Percentiles rank a stretch among this genome's conserved stretches.
Evolutionary conservation across 805 yeast species (phyloP).

Genomic region (Zygosaccharomyces rouxii): DNA sequence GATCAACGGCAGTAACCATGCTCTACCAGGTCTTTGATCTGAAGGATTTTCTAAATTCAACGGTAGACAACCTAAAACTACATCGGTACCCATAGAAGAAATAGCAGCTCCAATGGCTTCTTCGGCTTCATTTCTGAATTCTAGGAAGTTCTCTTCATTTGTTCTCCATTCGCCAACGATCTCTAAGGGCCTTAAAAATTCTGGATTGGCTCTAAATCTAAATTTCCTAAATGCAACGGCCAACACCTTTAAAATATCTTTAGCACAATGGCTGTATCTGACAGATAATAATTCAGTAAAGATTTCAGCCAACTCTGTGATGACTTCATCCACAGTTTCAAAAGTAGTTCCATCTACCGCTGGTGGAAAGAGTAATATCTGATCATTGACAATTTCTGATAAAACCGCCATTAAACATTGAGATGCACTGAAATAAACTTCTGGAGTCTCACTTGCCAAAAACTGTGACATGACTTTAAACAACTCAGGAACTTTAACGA

Average conservation of each 20-base stretch:
- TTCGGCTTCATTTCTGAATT: conserved; percentile 74
- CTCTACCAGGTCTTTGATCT: conserved; percentile 68
- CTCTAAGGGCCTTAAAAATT: conserved; percentile 59
- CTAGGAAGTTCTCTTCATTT: conserved; percentile 52
- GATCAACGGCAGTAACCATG: conserved; percentile 88
- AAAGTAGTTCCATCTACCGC: conserved; percentile 46
- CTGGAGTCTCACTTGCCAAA: conserved; percentile 59
- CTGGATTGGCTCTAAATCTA: conserved; percentile 64
- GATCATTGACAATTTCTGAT: conserved; percentile 61
- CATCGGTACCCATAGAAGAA: conserved; percentile 79
- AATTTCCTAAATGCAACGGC: conserved; percentile 59
- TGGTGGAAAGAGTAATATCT: conserved; percentile 56
- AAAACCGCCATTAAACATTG: conserved; percentile 81
- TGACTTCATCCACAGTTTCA: conserved; percentile 52
- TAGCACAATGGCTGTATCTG: conserved; percentile 70
- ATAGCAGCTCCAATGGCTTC: conserved; percentile 75
- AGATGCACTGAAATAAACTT: conserved; percentile 70
- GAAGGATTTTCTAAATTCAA: conserved; percentile 62
- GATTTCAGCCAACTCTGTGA: conserved; percentile 49
- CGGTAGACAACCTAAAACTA: conserved; percentile 69
- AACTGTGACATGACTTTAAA: conserved; percentile 57
- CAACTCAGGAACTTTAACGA: conserved; percentile 53
- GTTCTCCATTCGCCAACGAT: conserved; percentile 85
- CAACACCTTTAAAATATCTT: conserved; percentile 65
- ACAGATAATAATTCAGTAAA: conserved; percentile 62